Conservation (phyloP, 257 asterid species). For the Penstemon davidsonii region DNA sequence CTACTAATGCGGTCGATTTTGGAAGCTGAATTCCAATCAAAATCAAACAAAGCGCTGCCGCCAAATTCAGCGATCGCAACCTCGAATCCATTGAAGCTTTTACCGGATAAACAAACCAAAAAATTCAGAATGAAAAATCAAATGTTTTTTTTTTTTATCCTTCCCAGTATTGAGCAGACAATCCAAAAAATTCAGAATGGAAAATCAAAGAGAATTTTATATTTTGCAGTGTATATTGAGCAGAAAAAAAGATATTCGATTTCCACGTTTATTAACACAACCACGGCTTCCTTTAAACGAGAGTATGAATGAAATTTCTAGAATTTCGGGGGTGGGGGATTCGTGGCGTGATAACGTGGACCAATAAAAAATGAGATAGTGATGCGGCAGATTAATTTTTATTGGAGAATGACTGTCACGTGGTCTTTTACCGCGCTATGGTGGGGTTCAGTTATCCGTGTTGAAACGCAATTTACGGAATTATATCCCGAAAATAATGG, state of each 20-base stretch:
- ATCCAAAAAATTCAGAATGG: background rate
- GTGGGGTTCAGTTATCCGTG: no score
- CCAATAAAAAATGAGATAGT: background rate
- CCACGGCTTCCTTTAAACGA: background rate
- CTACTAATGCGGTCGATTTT: slow-evolving; percentile 32
- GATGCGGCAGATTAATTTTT: background rate
- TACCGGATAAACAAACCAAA: background rate
- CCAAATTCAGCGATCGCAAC: slow-evolving; percentile 18
- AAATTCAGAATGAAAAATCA: background rate
- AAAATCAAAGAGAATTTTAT: background rate
- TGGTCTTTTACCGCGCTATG: background rate
- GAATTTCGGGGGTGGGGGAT: background rate
- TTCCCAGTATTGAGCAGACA: no score
- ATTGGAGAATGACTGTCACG: background rate
- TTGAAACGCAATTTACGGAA: no score
- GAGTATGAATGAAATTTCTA: slow-evolving; percentile 4
- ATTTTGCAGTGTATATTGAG: no score
- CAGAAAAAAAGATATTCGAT: background rate
- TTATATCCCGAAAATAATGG: no score
- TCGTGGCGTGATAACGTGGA: slow-evolving; percentile 11
- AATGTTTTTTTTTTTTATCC: no score
- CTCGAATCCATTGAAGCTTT: slow-evolving; percentile 34
- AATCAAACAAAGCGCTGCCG: slow-evolving; percentile 30
- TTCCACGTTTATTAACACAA: no score
- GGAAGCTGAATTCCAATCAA: slow-evolving; percentile 32